Evolutionary conservation across 2,329 filamentous ascomycete genomes (phyloP).

Genomic region (Paraconiothyrium sp.): DNA sequence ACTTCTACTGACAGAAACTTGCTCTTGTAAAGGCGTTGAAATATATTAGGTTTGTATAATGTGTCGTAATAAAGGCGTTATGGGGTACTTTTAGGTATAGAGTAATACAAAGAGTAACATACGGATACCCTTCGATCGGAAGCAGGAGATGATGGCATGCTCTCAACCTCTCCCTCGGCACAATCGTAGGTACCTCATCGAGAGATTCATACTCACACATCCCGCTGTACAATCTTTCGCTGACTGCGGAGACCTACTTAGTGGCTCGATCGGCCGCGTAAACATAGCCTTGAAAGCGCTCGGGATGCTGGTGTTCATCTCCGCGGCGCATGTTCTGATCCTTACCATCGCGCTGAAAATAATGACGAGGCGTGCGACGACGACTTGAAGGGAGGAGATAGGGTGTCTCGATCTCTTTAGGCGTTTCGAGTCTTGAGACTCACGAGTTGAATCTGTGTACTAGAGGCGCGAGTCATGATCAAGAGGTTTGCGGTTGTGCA

Average conservation of each 20-base stretch:
- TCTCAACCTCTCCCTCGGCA: constrained; percentile 64
- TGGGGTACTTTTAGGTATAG: no score
- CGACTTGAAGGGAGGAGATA: no score
- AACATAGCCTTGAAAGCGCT: constrained; percentile 69
- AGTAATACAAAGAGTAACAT: no score
- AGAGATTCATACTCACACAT: constrained; percentile 65
- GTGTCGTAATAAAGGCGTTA: no score
- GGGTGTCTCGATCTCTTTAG: no score
- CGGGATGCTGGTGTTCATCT: constrained; percentile 73
- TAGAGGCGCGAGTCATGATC: constrained; percentile 32
- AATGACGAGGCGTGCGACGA: constrained; percentile 51
- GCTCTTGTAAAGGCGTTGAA: no score
- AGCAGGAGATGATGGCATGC: constrained; percentile 48
- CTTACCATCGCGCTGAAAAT: constrained; percentile 75
- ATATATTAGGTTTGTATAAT: no score
- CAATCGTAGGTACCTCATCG: constrained; percentile 67
- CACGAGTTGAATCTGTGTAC: no score
- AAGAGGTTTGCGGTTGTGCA: neutral
- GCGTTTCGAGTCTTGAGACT: no score
- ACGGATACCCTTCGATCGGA: no score
- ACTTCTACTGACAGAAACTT: no score
- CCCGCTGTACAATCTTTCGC: constrained; percentile 72
- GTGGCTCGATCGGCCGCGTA: constrained; percentile 69
- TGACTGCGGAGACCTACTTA: constrained; percentile 71
- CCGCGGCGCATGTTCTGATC: constrained; percentile 76